Evolutionary conservation across 352 stramenopile species (phyloP).

Genomic region (Pythium utonaiense): DNA sequence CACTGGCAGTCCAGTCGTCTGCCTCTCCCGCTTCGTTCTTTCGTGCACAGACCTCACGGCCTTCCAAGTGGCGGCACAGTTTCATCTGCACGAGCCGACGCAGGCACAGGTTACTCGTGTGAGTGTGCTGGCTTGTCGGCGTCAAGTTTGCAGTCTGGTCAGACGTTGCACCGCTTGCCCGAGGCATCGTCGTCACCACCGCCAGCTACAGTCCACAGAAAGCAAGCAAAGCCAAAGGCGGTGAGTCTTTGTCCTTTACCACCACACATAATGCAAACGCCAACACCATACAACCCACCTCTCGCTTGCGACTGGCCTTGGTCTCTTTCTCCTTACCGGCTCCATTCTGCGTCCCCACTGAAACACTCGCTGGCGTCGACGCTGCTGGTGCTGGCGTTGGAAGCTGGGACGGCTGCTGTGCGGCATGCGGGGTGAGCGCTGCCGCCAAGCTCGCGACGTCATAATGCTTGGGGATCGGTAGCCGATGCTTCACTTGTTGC

Average conservation of each 20-base stretch:
- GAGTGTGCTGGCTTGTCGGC: constrained; percentile 25
- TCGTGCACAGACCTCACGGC: constrained; percentile 44
- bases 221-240: not conserved
- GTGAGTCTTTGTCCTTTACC: no score
- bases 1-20: constrained; percentile 38
- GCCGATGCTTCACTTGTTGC: constrained; percentile 37
- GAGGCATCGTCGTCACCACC: not conserved
- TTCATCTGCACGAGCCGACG: constrained; percentile 67
- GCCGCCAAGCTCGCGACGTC: constrained; percentile 22
- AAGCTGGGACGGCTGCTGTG: not conserved
- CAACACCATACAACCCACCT: constrained; percentile 6
- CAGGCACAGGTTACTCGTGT: constrained; percentile 46
- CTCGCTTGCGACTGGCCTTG: constrained; percentile 18
- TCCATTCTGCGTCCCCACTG: not conserved
- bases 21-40: constrained; percentile 23
- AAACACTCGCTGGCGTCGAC: not conserved
- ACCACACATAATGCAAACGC: not conserved
- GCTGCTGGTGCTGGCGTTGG: not conserved
- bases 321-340: constrained; percentile 7
- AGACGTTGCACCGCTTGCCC: not conserved
- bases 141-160: constrained; percentile 25
- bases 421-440: not conserved
- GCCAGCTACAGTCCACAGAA: constrained; percentile 9
- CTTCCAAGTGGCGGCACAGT: constrained; percentile 63
- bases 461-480: constrained; percentile 32